These are phyloP conservation scores for Sporothrix pseudoabietina DNA, from an alignment of 2,329 filamentous ascomycete genomes.

Conservation along the genomic window DNA sequence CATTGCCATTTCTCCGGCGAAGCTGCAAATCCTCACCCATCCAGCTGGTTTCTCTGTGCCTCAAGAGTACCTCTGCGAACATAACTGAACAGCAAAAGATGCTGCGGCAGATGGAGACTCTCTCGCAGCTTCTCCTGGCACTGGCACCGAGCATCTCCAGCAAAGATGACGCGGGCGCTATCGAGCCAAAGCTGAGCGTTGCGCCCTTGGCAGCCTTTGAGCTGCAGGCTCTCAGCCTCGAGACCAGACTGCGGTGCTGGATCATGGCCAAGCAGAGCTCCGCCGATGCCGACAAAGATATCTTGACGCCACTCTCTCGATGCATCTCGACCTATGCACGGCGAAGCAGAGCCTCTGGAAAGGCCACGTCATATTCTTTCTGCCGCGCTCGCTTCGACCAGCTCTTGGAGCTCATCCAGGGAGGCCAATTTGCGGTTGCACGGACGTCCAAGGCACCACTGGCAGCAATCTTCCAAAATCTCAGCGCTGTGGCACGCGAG, in stretches of 20 bases:
- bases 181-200: slow-evolving; percentile 57
- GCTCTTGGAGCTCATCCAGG: slow-evolving; percentile 45
- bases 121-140: slow-evolving; percentile 66
- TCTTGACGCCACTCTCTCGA: slow-evolving; percentile 65
- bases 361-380: slow-evolving; percentile 45
- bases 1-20: slow-evolving; percentile 58
- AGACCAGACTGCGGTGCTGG: slow-evolving; percentile 67
- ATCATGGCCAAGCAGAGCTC: slow-evolving; percentile 55
- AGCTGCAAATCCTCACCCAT: slow-evolving; percentile 59
- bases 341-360: slow-evolving; percentile 46
- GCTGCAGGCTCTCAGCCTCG: slow-evolving; percentile 65
- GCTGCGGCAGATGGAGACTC: slow-evolving; percentile 65
- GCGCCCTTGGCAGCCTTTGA: slow-evolving; percentile 61
- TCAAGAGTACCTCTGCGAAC: slow-evolving; percentile 42
- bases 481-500: slow-evolving; percentile 50
- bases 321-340: slow-evolving; percentile 64
- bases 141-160: slow-evolving; percentile 68
- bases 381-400: slow-evolving; percentile 44
- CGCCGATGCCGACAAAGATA: slow-evolving; percentile 62
- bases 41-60: slow-evolving; percentile 56
- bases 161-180: slow-evolving; percentile 60
- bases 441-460: slow-evolving; percentile 49
- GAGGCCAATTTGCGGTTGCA: slow-evolving; percentile 38
- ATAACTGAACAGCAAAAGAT: slow-evolving; percentile 57
- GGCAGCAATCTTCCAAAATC: slow-evolving; percentile 53